Conservation (phyloP, 2,329 filamentous ascomycete genomes). For the Beauveria medogensis region DNA sequence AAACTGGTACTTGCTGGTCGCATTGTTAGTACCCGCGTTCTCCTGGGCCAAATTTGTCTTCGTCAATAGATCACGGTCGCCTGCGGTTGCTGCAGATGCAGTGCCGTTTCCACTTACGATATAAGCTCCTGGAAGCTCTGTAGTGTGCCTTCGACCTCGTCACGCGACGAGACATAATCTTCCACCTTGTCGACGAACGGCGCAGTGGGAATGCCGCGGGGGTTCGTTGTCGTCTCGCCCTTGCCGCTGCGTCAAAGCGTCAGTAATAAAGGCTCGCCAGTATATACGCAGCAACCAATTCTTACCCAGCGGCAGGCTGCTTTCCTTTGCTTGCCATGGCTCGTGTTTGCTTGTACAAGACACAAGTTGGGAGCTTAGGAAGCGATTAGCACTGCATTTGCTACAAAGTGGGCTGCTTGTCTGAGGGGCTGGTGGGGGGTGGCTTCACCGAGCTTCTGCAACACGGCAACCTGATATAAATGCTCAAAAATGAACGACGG, state of each 20-base stretch:
- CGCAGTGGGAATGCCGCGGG: slow-evolving; percentile 73
- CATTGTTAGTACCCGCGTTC: slow-evolving; percentile 10
- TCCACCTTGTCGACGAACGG: slow-evolving; percentile 85
- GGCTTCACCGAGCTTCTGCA: slow-evolving; percentile 9
- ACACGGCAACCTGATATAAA: not conserved
- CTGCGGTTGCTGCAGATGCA: not conserved
- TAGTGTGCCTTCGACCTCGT: slow-evolving; percentile 72
- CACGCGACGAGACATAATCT: slow-evolving; percentile 72
- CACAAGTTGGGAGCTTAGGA: slow-evolving; percentile 18
- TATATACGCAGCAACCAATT: not conserved
- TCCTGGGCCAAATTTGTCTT: not conserved
- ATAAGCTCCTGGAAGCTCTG: slow-evolving; percentile 91
- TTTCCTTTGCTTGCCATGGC: slow-evolving; percentile 35
- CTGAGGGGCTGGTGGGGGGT: slow-evolving; percentile 23
- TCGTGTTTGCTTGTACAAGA: slow-evolving; percentile 17
- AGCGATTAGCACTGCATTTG: slow-evolving; percentile 24
- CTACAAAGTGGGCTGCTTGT: slow-evolving; percentile 17
- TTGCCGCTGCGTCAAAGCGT: slow-evolving; percentile 21
- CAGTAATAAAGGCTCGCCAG: not conserved
- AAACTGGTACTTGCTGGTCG: slow-evolving; percentile 88
- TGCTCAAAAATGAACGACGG: not conserved
- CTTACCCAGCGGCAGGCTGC: slow-evolving; percentile 27
- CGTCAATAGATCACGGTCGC: not conserved
- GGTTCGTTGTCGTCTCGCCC: slow-evolving; percentile 58
- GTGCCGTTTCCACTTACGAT: slow-evolving; percentile 48